Percentiles rank a stretch among this genome's conserved stretches.
phyloP scores from a whole-genome alignment of 2,329 filamentous ascomycete species.

The Xylogone sp. region DNA sequence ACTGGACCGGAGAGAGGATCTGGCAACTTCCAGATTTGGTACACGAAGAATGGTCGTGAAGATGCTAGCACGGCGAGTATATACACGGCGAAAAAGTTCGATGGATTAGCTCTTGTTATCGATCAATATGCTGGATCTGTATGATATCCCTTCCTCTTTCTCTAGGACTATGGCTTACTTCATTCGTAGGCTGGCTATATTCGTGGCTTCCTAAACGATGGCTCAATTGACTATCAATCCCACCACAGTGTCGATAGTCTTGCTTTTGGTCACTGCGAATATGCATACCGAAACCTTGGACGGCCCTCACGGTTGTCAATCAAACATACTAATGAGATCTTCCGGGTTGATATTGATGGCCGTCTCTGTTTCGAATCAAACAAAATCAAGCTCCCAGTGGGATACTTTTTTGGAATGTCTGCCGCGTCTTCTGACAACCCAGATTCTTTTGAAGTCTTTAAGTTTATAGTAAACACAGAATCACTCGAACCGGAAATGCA shows the following conservation, averaged over 20 bases:
- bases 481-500: constrained; percentile 28
- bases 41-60: constrained; percentile 64
- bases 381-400: constrained; percentile 72
- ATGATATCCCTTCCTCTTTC: constrained; percentile 16
- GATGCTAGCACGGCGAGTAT: constrained; percentile 70
- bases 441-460: constrained; percentile 92
- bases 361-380: constrained; percentile 77
- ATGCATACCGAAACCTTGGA: constrained; percentile 87
- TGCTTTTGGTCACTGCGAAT: constrained; percentile 90
- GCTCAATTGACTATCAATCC: constrained; percentile 70
- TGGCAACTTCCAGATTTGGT: constrained; percentile 94
- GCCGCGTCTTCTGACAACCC: constrained; percentile 87
- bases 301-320: constrained; percentile 77
- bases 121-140: constrained; percentile 74
- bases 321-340: constrained; percentile 57
- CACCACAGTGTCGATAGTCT: constrained; percentile 77
- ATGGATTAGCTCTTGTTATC: constrained; percentile 83
- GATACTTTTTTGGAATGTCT: constrained; percentile 83
- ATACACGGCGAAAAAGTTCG: constrained; percentile 80
- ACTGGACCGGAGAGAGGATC: constrained; percentile 80
- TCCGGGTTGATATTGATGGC: constrained; percentile 80
- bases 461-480: constrained; percentile 69
- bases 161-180: constrained; percentile 9
- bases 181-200: constrained; percentile 64
- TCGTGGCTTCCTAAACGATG: constrained; percentile 92